These are phyloP conservation scores for Ehretia macrophylla DNA, from an alignment of 257 asterid genomes.

Conservation along the genomic window DNA sequence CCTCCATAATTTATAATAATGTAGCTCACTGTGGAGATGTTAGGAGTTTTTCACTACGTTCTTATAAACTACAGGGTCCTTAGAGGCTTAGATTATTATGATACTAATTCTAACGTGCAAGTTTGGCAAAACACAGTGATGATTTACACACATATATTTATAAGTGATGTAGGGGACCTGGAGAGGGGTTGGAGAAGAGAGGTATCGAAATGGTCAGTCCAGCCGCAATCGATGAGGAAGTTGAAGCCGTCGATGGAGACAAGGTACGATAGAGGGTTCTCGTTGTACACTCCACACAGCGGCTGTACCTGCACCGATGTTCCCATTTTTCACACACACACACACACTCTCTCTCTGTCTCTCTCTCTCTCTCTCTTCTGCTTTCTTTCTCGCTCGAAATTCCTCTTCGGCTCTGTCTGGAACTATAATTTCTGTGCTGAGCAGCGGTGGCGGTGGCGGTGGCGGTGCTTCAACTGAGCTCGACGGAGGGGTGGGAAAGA, in stretches of 20 bases:
- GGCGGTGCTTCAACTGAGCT: conserved; percentile 12
- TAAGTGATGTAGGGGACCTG: conserved; percentile 41
- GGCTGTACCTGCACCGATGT: conserved; percentile 98
- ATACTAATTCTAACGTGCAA: no score
- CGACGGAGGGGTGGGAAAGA: conserved; percentile 8
- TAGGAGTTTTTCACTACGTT: no score
- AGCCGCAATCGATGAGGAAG: conserved; percentile 90
- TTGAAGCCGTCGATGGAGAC: conserved; percentile 89
- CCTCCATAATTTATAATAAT: no score
- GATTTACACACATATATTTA: no score
- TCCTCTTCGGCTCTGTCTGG: not conserved
- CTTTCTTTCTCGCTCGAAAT: no score
- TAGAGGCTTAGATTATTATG: no score
- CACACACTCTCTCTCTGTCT: not conserved
- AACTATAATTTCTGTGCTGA: not conserved
- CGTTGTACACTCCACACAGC: conserved; percentile 86
- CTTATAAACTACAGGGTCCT: no score
- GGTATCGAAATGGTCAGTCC: conserved; percentile 97
- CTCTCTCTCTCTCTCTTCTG: not conserved
- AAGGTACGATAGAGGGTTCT: conserved; percentile 84
- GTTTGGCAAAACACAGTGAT: no score
- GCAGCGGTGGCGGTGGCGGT: not conserved
- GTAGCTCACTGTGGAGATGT: no score
- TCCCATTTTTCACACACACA: conserved; percentile 62
- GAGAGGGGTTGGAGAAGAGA: conserved; percentile 89